A percentile compares a stretch with the other conserved stretches of the same genome.
Evolutionary conservation across 2,329 filamentous ascomycete species (phyloP).

Genomic region (Fusarium sp.): DNA sequence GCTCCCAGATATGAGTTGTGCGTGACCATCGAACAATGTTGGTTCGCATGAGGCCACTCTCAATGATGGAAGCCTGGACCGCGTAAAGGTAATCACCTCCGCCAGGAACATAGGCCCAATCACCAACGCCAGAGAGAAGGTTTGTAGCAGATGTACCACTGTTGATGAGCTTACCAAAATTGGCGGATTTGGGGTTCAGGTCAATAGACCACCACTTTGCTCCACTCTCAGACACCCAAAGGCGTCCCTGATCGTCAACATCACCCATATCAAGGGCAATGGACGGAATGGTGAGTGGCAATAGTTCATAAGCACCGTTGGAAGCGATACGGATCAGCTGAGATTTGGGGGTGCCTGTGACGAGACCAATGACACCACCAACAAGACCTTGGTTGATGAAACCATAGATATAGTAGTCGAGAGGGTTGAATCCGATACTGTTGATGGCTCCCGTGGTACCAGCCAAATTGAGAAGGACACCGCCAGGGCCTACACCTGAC

Average conservation of each 20-base stretch:
- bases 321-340: constrained; percentile 4
- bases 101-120: constrained; percentile 10
- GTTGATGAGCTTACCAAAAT: constrained; percentile 1
- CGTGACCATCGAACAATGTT: constrained; percentile 28
- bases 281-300: background rate
- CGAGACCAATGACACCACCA: background rate
- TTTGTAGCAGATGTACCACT: constrained; percentile 5
- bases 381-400: background rate
- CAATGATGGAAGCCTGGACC: constrained; percentile 2
- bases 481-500: constrained; percentile 3
- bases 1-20: constrained; percentile 16
- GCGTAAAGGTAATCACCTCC: constrained; percentile 14
- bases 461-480: background rate
- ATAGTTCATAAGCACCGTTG: background rate
- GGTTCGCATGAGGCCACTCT: constrained; percentile 5
- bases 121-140: background rate
- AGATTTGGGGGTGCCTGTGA: background rate
- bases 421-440: constrained; percentile 5
- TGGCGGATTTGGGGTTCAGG: background rate
- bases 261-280: constrained; percentile 7
- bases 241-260: constrained; percentile 3
- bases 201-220: constrained; percentile 11
- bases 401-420: constrained; percentile 14
- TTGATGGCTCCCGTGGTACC: constrained; percentile 5
- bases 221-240: constrained; percentile 11